phyloP scores from a whole-genome alignment of 208 protist genomes.

The Zelonia costaricensis region DNA sequence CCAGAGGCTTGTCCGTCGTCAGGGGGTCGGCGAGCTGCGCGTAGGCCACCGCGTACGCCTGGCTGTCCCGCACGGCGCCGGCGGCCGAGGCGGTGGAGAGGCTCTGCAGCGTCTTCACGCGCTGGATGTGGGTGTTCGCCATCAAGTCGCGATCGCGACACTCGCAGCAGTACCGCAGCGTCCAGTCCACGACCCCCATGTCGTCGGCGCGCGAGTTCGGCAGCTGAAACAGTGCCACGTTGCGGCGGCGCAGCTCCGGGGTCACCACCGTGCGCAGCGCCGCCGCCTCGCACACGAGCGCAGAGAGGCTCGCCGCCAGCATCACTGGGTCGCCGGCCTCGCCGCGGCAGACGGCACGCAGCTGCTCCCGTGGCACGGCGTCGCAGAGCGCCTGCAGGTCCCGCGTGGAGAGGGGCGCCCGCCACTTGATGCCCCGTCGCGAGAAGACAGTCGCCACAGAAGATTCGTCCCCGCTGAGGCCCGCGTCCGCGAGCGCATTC shows the following conservation, averaged over 20 bases:
- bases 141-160: slow-evolving; percentile 19
- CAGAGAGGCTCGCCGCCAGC: slow-evolving; percentile 6
- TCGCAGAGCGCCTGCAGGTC: slow-evolving; percentile 5
- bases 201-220: neutral
- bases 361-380: neutral
- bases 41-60: slow-evolving; percentile 4
- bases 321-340: neutral
- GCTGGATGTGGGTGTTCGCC: slow-evolving; percentile 17
- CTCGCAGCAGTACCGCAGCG: slow-evolving; percentile 15
- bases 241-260: neutral
- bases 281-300: slow-evolving; percentile 8
- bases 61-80: neutral
- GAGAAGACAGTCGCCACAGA: neutral
- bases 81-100: neutral
- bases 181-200: neutral
- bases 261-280: neutral
- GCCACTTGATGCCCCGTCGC: neutral
- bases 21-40: slow-evolving; percentile 7
- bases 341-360: neutral
- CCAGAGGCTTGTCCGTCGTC: too few relatives aligned
- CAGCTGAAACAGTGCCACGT: slow-evolving; percentile 8
- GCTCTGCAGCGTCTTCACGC: slow-evolving; percentile 3
- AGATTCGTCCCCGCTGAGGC: too few relatives aligned
- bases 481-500: too few relatives aligned
- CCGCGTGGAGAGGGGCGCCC: neutral